Base-by-base conservation (phyloP, 129 eudicot species). In the Calendula officinalis region DNA sequence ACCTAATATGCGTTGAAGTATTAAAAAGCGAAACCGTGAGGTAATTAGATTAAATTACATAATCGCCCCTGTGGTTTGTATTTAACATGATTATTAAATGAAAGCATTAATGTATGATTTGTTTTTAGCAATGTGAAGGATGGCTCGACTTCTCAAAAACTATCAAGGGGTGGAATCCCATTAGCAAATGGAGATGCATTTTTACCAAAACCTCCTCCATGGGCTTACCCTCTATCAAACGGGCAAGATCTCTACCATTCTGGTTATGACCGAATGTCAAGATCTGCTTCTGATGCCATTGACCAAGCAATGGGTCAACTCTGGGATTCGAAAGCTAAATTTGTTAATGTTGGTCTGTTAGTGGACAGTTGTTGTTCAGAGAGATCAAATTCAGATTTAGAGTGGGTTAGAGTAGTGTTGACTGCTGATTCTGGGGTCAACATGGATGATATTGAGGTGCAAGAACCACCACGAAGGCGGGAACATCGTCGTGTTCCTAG, bases 401-500 rank as follows among this genome's bases (percentile, higher is more conserved):
- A 88, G 57, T 75, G 85, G 77, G 95, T 92, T 56, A 83, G 89
- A 83, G 95, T 92, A 60, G 83, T 79, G 56, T 61, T 92, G 84
- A 85, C 95, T 63, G 95, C 95, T 36, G 99, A 92, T 79, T 87
- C 91, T 78, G 90, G 96, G 64, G 88, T 88, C 72, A 73, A 85
- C 70, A 85, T 92, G 91, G 96, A 92, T 79, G 99, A 92, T 64
- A 83, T 86, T n/a, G 89, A 81, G 75, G 96, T 81, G 74, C 96
- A 88, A 74, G 95, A 79, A 55, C 99, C 87, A 50, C 91, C 92
- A 15, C 75, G 94, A 34, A 64, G 89, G 81, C 81, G 84, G 57
- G 99, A 88, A 79, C 99, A 92, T 43, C 96, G 99, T 12, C 96
- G 99, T 68, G 95, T 92, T 82, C 99, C 99, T 27, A 92, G 99